Percentiles rank a stretch among this genome's conserved stretches.
Evolutionary conservation across 768 basidiomycete genomes (phyloP).

Genomic region (Boletus subcaerulescens): DNA sequence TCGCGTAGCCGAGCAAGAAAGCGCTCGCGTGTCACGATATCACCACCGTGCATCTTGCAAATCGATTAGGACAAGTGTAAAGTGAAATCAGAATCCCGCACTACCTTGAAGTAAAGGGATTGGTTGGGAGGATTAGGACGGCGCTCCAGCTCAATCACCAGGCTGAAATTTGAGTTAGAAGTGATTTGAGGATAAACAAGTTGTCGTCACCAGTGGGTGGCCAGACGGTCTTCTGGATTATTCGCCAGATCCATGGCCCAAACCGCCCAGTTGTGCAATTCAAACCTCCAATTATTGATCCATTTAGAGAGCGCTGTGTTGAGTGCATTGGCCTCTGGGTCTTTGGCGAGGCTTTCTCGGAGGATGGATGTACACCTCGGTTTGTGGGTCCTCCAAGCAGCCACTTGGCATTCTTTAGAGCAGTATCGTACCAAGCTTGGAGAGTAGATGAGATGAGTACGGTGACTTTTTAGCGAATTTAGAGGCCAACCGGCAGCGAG

Average conservation of each 20-base stretch:
- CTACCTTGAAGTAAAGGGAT: constrained; percentile 22
- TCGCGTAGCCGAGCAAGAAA: constrained; percentile 16
- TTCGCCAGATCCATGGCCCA: constrained; percentile 29
- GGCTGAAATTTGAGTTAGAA: constrained; percentile 7
- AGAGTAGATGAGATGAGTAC: neutral
- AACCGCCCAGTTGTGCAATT: constrained; percentile 16
- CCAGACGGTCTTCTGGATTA: constrained; percentile 21
- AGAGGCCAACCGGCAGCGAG: constrained; percentile 23
- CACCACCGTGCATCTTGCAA: constrained; percentile 24
- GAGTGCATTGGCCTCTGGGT: constrained; percentile 15
- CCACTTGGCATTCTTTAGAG: constrained; percentile 28
- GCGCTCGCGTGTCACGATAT: constrained; percentile 19
- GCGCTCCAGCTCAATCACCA: constrained; percentile 23
- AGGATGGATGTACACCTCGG: constrained; percentile 11
- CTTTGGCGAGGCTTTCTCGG: constrained; percentile 10
- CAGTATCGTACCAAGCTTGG: constrained; percentile 30
- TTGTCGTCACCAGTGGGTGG: constrained; percentile 21
- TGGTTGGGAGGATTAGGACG: constrained; percentile 14
- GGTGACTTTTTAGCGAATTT: neutral
- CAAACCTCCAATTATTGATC: constrained; percentile 24
- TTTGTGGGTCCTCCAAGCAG: constrained; percentile 31
- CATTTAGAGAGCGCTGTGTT: constrained; percentile 25
- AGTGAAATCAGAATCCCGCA: neutral
- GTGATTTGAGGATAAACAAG: neutral
- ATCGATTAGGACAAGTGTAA: neutral